Conservation (phyloP, 495 filamentous ascomycete genomes). For the Aspergillus egyptiacus region DNA sequence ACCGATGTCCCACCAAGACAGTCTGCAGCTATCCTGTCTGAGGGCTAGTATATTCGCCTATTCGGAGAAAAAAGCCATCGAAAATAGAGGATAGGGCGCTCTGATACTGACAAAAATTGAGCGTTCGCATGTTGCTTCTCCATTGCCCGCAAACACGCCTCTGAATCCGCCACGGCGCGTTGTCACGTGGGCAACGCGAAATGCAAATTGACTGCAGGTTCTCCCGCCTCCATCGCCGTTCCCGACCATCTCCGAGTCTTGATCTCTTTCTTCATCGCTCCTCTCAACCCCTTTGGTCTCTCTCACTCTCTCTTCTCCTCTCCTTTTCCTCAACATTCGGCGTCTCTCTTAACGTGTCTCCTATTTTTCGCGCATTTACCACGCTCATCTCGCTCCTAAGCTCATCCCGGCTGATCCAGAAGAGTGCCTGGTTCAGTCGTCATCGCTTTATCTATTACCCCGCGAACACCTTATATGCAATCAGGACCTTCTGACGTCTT, state of each 20-base stretch:
- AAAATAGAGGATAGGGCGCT: no score
- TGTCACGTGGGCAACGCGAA: constrained; percentile 18
- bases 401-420: constrained; percentile 38
- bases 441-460: constrained; percentile 28
- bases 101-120: no score
- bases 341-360: not conserved
- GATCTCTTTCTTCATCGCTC: constrained; percentile 1
- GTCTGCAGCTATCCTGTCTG: no score
- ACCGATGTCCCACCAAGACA: not conserved
- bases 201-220: no score
- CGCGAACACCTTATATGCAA: constrained; percentile 78
- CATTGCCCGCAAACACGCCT: not conserved
- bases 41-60: no score
- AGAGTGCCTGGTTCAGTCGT: constrained; percentile 62
- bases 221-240: no score
- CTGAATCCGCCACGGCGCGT: constrained; percentile 13
- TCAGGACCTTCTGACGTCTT: constrained; percentile 62
- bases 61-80: no score
- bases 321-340: not conserved
- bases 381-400: not conserved
- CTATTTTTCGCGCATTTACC: not conserved
- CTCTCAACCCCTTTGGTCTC: not conserved
- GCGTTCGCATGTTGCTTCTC: not conserved
- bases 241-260: not conserved
- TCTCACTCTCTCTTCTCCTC: constrained; percentile 1